These are phyloP conservation scores for Neurospora terricola DNA, from an alignment of 495 filamentous ascomycete genomes.

Conservation along the genomic window DNA sequence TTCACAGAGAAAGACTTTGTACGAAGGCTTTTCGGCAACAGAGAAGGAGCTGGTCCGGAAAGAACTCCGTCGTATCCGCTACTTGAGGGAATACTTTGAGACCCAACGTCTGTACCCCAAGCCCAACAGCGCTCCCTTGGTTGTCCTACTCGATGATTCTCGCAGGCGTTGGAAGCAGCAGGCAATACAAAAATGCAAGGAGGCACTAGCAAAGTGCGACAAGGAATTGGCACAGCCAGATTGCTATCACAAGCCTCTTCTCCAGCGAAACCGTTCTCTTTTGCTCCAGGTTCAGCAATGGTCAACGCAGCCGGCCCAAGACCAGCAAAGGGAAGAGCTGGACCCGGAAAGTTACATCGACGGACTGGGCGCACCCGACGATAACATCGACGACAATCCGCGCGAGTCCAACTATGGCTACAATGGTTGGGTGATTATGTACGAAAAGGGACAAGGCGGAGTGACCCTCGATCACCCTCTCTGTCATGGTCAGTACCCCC, in stretches of 20 bases:
- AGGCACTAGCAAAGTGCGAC: conserved; percentile 9
- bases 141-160: conserved; percentile 8
- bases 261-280: conserved; percentile 9
- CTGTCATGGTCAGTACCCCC: conserved; percentile 16
- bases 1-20: conserved; percentile 11
- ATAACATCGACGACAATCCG: conserved; percentile 15
- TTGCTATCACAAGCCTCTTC: not conserved
- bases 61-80: conserved; percentile 17
- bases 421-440: conserved; percentile 20
- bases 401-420: conserved; percentile 16
- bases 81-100: conserved; percentile 13
- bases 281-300: conserved; percentile 15
- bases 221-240: conserved; percentile 6
- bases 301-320: conserved; percentile 5
- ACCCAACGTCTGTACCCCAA: conserved; percentile 8
- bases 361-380: conserved; percentile 9
- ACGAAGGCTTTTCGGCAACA: conserved; percentile 8
- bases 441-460: conserved; percentile 15
- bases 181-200: conserved; percentile 3
- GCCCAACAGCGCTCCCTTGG: conserved; percentile 6
- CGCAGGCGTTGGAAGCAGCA: conserved; percentile 11
- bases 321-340: conserved; percentile 1
- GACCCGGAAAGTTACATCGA: conserved; percentile 13
- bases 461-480: conserved; percentile 13
- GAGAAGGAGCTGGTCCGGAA: conserved; percentile 18